Percentiles rank a stretch among this genome's conserved stretches.
Conservation (phyloP, 2,329 filamentous ascomycete species). For the Sclerotinia borealis region DNA sequence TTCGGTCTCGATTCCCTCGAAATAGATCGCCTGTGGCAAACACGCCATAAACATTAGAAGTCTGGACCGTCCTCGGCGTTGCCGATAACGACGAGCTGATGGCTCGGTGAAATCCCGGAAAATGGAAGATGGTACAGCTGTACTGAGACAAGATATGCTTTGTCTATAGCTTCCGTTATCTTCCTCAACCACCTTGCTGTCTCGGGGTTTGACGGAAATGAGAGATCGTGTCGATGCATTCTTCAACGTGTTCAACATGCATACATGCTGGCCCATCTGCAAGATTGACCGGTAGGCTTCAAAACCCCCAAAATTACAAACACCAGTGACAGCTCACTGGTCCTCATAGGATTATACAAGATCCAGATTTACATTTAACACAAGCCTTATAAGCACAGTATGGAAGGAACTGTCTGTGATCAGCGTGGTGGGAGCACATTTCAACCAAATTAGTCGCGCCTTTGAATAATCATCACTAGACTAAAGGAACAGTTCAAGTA, state of each 20-base stretch:
- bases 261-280: not conserved
- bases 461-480: not conserved
- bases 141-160: not conserved
- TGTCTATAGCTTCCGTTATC: too few species aligned
- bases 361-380: not conserved
- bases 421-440: too few species aligned
- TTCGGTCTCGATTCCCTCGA: not conserved
- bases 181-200: not conserved
- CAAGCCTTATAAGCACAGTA: not conserved
- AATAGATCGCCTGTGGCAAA: not conserved
- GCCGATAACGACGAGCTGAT: not conserved
- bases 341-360: not conserved
- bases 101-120: too few species aligned
- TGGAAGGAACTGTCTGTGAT: not conserved
- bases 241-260: not conserved
- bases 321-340: not conserved
- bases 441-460: too few species aligned
- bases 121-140: not conserved
- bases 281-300: not conserved
- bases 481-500: not conserved
- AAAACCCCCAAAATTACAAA: not conserved
- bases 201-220: not conserved
- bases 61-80: not conserved
- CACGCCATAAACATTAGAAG: not conserved
- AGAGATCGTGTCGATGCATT: too few species aligned